Conservation (phyloP, 2,329 filamentous ascomycete species). For the Aspergillus pseudoviridinutans region DNA sequence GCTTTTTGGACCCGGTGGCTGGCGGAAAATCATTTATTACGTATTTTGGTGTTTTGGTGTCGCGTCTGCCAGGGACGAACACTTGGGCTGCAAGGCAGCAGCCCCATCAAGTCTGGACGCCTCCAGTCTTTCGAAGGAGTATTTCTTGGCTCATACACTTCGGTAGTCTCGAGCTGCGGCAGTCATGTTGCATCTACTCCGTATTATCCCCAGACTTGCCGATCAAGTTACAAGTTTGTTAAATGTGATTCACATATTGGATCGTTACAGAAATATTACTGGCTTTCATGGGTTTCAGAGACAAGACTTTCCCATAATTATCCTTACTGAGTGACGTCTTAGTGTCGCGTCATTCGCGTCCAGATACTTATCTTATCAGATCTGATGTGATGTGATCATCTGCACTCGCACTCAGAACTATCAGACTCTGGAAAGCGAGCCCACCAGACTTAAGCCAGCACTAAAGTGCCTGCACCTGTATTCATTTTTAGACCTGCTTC, state of each 20-base stretch:
- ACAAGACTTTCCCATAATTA: not conserved
- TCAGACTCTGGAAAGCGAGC: too few species aligned
- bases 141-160: not conserved
- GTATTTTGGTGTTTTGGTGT: not conserved
- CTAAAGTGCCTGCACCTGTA: not conserved
- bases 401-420: too few species aligned
- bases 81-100: not conserved
- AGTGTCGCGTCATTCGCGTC: not conserved
- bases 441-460: not conserved
- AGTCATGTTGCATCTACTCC: not conserved
- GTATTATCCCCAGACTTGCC: not conserved
- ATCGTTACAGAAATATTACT: not conserved
- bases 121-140: not conserved
- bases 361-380: not conserved
- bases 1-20: slow-evolving; percentile 17
- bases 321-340: not conserved
- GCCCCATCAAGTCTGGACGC: not conserved
- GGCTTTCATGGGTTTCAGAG: not conserved
- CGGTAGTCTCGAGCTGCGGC: not conserved
- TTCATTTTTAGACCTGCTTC: not conserved
- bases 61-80: not conserved
- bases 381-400: not conserved
- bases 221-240: not conserved
- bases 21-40: slow-evolving; percentile 4
- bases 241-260: not conserved